phyloP scores from a whole-genome alignment of 768 basidiomycete species.

The Lactarius indigo region DNA sequence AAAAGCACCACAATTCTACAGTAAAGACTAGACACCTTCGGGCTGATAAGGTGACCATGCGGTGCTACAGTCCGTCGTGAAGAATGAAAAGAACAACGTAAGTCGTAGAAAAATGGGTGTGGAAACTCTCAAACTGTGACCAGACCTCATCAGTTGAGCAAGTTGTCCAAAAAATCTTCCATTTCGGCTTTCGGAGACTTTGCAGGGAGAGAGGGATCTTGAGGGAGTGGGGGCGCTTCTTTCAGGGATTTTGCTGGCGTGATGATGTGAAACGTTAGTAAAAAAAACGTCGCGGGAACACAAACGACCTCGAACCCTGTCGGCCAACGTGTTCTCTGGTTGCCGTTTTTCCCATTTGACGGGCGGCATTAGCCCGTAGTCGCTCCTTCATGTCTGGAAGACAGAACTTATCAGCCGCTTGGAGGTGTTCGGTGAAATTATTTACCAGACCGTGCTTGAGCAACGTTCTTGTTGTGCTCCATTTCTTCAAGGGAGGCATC shows the following conservation, averaged over 20 bases:
- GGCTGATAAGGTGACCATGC: neutral
- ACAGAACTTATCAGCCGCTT: neutral
- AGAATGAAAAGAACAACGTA: neutral
- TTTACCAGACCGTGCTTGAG: slow-evolving; percentile 73
- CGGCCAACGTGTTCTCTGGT: slow-evolving; percentile 19
- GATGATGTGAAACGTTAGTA: neutral
- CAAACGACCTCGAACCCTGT: neutral
- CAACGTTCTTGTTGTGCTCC: slow-evolving; percentile 64
- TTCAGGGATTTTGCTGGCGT: slow-evolving; percentile 33
- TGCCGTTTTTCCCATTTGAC: slow-evolving; percentile 25
- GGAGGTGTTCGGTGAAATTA: neutral
- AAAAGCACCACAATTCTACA: neutral
- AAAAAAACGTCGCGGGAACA: neutral
- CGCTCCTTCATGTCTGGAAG: slow-evolving; percentile 33
- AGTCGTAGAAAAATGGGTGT: neutral
- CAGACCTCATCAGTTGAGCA: slow-evolving; percentile 40
- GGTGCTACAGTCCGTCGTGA: neutral
- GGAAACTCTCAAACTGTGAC: neutral
- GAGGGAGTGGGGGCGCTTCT: slow-evolving; percentile 56
- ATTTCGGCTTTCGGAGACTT: slow-evolving; percentile 52
- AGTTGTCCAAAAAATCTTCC: slow-evolving; percentile 70
- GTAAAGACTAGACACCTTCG: neutral
- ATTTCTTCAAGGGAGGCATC: slow-evolving; percentile 61
- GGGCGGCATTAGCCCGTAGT: slow-evolving; percentile 30
- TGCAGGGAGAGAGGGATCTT: slow-evolving; percentile 33